Conservation (phyloP, 1,139 yeast species). For the Komagataea norvegica region DNA sequence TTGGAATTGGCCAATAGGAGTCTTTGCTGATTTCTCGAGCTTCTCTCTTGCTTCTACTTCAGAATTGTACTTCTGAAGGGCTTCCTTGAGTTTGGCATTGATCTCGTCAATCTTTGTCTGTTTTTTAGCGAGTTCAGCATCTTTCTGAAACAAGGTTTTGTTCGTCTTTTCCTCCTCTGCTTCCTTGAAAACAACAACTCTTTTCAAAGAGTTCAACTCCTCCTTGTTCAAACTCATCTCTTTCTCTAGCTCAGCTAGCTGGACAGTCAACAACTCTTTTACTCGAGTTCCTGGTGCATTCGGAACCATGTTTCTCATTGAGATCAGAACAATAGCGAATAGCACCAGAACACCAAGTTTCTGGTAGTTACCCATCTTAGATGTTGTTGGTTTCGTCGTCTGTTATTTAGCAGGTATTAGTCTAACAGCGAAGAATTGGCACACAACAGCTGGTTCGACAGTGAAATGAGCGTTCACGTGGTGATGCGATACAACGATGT, state of each 20-base stretch:
- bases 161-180: not conserved
- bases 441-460: too few species aligned
- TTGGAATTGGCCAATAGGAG: too few species aligned
- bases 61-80: not conserved
- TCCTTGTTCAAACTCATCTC: constrained; percentile 2
- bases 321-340: not conserved
- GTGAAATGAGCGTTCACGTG: too few species aligned
- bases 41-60: constrained; percentile 1
- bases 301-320: not conserved
- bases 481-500: too few species aligned
- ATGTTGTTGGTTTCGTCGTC: too few species aligned
- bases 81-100: not conserved
- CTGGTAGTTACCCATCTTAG: constrained; percentile 1
- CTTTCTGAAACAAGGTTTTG: not conserved
- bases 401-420: too few species aligned
- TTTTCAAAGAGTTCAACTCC: not conserved
- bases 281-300: constrained; percentile 1
- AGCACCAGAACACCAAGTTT: constrained; percentile 1
- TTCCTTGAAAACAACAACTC: not conserved
- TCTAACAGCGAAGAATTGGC: too few species aligned
- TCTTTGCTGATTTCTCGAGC: too few species aligned
- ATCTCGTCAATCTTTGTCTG: not conserved
- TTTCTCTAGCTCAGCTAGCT: not conserved
- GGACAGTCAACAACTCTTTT: not conserved
- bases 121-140: not conserved